phyloP scores from a whole-genome alignment of 352 stramenopile genomes.

The Globisporangium perplexum region DNA sequence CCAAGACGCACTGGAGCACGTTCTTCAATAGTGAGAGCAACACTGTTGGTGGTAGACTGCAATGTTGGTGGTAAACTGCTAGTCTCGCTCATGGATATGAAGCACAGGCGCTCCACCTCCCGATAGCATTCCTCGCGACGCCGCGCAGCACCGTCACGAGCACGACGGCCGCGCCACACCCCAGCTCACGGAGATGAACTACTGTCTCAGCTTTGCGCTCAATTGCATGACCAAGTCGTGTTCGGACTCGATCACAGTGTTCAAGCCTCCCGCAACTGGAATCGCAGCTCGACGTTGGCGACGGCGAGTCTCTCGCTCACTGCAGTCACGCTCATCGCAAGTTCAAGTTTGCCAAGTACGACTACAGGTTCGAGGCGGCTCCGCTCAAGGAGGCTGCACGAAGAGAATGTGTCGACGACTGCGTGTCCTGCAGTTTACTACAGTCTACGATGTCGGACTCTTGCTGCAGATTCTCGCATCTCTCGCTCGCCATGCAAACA shows the following conservation, averaged over 20 bases:
- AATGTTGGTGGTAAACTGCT: too few species aligned
- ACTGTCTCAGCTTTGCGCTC: conserved; percentile 52
- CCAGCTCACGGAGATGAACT: conserved; percentile 27
- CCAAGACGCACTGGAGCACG: conserved; percentile 40
- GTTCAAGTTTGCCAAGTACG: conserved; percentile 48
- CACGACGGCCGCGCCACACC: conserved; percentile 20
- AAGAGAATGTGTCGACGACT: too few species aligned
- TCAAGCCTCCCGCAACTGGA: conserved; percentile 51
- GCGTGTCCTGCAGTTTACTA: too few species aligned
- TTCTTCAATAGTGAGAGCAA: conserved; percentile 62
- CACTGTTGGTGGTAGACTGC: conserved; percentile 39
- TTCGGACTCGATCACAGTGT: conserved; percentile 33
- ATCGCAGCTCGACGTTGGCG: conserved; percentile 29
- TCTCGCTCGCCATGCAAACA: too few species aligned
- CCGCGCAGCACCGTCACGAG: conserved; percentile 23
- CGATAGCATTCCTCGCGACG: conserved; percentile 42
- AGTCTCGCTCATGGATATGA: conserved; percentile 51
- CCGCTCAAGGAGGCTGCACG: conserved; percentile 8
- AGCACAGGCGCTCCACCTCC: conserved; percentile 33
- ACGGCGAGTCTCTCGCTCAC: conserved; percentile 26
- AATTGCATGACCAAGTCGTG: conserved; percentile 60
- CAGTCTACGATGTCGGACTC: too few species aligned
- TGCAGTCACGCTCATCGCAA: conserved; percentile 29
- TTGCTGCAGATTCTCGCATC: too few species aligned
- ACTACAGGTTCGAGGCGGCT: conserved; percentile 45